Evolutionary conservation across 163 green algal species (phyloP).

Genomic region (Coccomyxa subellipsoidea): DNA sequence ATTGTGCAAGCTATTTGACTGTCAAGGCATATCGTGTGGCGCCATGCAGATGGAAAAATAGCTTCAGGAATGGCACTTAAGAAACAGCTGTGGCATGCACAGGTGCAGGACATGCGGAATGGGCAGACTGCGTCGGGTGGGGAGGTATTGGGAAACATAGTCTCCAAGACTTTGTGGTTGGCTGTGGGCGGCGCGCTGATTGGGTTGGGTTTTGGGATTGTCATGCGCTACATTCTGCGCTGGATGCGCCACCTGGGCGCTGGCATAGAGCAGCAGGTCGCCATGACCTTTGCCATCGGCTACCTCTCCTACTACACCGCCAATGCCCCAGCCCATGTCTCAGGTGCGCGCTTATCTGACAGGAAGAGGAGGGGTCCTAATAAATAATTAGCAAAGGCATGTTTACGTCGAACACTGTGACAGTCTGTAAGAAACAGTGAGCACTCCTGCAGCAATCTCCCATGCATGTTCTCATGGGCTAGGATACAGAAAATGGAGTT

Average conservation of each 20-base stretch:
- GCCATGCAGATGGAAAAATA: neutral
- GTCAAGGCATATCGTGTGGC: too few species aligned
- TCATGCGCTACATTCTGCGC: conserved; percentile 48
- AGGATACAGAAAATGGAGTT: too few species aligned
- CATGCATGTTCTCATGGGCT: too few species aligned
- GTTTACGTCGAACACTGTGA: too few species aligned
- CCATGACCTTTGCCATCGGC: conserved; percentile 59
- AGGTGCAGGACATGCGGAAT: neutral
- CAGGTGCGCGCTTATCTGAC: conserved; percentile 40
- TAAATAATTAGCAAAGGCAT: too few species aligned
- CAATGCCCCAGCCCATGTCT: conserved; percentile 56
- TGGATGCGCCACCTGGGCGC: conserved; percentile 56
- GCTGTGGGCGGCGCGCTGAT: conserved; percentile 35
- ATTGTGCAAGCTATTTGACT: too few species aligned
- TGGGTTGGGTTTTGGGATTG: conserved; percentile 52
- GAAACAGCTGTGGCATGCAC: neutral
- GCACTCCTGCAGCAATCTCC: too few species aligned
- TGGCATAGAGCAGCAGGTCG: conserved; percentile 47
- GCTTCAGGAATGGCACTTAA: neutral
- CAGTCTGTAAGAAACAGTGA: too few species aligned
- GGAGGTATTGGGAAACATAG: conserved; percentile 7
- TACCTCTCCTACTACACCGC: conserved; percentile 82
- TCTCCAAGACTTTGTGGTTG: conserved; percentile 9
- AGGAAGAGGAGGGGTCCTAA: neutral
- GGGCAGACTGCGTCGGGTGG: neutral